Evolutionary conservation across 1,139 yeast species (phyloP).

Genomic region (Nakaseomyces sp.): DNA sequence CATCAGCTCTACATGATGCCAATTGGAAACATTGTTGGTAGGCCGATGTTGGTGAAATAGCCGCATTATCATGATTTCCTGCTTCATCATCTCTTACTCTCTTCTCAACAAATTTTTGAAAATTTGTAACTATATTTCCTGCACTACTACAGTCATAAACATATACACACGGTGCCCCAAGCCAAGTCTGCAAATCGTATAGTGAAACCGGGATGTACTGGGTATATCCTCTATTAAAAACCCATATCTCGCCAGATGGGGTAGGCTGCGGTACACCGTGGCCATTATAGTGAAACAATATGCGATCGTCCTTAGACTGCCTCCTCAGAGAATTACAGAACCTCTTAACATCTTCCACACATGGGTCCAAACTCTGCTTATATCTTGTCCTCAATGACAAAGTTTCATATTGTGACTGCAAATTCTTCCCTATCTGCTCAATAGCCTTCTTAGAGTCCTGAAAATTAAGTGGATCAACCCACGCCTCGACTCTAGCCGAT

Average conservation of each 20-base stretch:
- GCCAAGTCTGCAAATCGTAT: slow-evolving; percentile 91
- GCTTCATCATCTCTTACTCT: slow-evolving; percentile 81
- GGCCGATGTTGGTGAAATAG: slow-evolving; percentile 47
- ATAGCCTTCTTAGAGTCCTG: slow-evolving; percentile 87
- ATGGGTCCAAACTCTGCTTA: slow-evolving; percentile 86
- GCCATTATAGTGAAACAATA: slow-evolving; percentile 90
- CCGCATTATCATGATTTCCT: slow-evolving; percentile 55
- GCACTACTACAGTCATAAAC: slow-evolving; percentile 94
- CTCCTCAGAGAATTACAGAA: slow-evolving; percentile 83
- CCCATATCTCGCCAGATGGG: slow-evolving; percentile 97
- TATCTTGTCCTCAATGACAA: slow-evolving; percentile 80
- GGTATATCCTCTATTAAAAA: slow-evolving; percentile 90
- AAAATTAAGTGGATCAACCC: slow-evolving; percentile 83
- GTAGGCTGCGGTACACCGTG: slow-evolving; percentile 99
- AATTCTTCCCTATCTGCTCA: slow-evolving; percentile 79
- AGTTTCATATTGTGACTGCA: slow-evolving; percentile 85
- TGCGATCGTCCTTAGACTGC: slow-evolving; percentile 84
- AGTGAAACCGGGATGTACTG: slow-evolving; percentile 94
- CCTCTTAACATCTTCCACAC: slow-evolving; percentile 90
- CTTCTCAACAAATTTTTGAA: slow-evolving; percentile 82
- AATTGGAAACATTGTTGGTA: slow-evolving; percentile 85
- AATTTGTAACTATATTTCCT: slow-evolving; percentile 85
- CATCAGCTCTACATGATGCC: slow-evolving; percentile 88
- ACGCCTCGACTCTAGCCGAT: slow-evolving; percentile 85
- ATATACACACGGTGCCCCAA: slow-evolving; percentile 94